phyloP scores from a whole-genome alignment of 768 basidiomycete species.

The Gymnopilus dilepis region DNA sequence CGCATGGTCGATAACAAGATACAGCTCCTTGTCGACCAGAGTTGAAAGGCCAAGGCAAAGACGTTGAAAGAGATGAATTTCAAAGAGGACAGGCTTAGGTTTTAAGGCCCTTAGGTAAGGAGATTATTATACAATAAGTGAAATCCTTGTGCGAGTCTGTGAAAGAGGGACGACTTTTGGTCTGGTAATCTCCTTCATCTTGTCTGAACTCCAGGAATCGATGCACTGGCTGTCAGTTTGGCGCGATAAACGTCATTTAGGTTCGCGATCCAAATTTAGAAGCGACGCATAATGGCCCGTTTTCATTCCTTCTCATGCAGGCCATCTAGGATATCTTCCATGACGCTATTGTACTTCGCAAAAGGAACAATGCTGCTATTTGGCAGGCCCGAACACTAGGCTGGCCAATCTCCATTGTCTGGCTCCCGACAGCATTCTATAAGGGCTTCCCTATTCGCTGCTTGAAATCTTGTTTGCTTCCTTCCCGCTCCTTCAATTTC shows the following conservation, averaged over 20 bases:
- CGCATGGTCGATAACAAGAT: constrained; percentile 50
- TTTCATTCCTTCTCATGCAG: not conserved
- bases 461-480: not conserved
- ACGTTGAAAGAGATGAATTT: no score
- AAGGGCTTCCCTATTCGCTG: not conserved
- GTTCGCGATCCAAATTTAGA: not conserved
- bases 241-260: no score
- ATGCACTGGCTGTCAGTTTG: no score
- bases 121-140: no score
- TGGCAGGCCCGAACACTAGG: not conserved
- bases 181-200: no score
- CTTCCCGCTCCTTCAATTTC: not conserved
- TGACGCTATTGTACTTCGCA: not conserved
- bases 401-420: not conserved
- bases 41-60: no score
- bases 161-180: no score
- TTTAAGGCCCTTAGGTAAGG: no score
- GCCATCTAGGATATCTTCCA: not conserved
- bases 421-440: not conserved
- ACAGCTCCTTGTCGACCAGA: constrained; percentile 48
- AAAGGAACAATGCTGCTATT: not conserved
- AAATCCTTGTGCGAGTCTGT: no score
- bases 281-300: not conserved
- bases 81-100: not conserved
- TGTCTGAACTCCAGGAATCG: no score